A percentile compares a stretch with the other conserved stretches of the same genome.
Conservation (phyloP, 257 asterid species). For the Rehmannia glutinosa region DNA sequence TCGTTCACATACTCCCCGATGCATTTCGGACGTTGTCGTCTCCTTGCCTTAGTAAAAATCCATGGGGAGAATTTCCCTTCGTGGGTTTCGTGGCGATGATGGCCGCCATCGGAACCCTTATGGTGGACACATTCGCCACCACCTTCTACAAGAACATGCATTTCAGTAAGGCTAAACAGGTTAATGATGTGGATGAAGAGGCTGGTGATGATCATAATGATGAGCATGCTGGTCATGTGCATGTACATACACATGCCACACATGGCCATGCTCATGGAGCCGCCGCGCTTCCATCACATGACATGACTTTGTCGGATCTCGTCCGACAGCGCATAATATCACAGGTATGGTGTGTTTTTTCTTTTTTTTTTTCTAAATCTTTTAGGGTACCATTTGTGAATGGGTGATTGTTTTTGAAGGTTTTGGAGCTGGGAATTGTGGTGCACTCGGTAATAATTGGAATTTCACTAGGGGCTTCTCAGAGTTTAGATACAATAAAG, state of each 20-base stretch:
- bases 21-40: slow-evolving; percentile 43
- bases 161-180: slow-evolving; percentile 29
- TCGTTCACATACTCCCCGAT: slow-evolving; percentile 59
- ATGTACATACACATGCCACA: slow-evolving; percentile 30
- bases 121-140: slow-evolving; percentile 48
- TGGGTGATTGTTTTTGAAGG: slow-evolving; percentile 30
- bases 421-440: slow-evolving; percentile 60
- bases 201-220: not conserved
- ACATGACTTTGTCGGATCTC: slow-evolving; percentile 25
- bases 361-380: not conserved
- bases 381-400: no score
- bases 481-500: slow-evolving; percentile 38
- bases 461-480: slow-evolving; percentile 52
- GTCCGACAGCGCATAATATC: slow-evolving; percentile 58
- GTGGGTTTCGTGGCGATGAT: slow-evolving; percentile 48
- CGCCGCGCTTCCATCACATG: slow-evolving; percentile 21
- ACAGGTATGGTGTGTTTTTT: slow-evolving; percentile 24
- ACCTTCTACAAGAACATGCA: slow-evolving; percentile 45
- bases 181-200: slow-evolving; percentile 19
- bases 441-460: slow-evolving; percentile 67
- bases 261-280: slow-evolving; percentile 51
- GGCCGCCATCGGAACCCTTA: slow-evolving; percentile 49
- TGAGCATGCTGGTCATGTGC: slow-evolving; percentile 27
- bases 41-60: slow-evolving; percentile 40
- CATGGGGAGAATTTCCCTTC: slow-evolving; percentile 55